Percentiles rank a stretch among this genome's conserved stretches.
Evolutionary conservation across 169 alveolate genomes (phyloP).

Genomic region (Cryptosporidium sp.): DNA sequence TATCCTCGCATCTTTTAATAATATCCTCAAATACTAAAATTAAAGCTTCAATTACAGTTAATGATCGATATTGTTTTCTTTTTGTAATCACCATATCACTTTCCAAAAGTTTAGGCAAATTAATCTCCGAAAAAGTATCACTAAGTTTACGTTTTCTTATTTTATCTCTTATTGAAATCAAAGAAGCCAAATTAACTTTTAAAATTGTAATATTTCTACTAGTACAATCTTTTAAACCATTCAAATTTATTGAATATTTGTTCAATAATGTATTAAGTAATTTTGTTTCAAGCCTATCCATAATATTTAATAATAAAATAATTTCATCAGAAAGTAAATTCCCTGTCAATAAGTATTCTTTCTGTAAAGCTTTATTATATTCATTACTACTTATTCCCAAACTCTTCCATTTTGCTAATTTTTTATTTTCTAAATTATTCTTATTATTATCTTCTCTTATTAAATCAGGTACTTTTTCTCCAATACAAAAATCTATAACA

Average conservation of each 20-base stretch:
- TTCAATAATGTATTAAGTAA: background rate
- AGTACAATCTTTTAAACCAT: background rate
- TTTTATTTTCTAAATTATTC: too few relatives aligned
- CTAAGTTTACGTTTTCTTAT: too few relatives aligned
- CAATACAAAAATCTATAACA: too few relatives aligned
- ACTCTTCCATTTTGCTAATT: background rate
- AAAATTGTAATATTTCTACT: too few relatives aligned
- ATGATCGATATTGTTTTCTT: background rate
- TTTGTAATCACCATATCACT: background rate
- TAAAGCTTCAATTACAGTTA: background rate
- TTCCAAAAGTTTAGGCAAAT: background rate
- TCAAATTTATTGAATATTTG: background rate
- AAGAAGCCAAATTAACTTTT: too few relatives aligned
- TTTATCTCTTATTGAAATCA: too few relatives aligned
- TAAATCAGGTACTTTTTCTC: too few relatives aligned
- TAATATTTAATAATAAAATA: background rate
- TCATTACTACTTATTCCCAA: background rate
- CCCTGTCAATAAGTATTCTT: too few relatives aligned
- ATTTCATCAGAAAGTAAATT: background rate
- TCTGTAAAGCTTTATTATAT: too few relatives aligned
- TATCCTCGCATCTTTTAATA: background rate
- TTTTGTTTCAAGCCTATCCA: background rate
- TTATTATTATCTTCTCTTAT: too few relatives aligned
- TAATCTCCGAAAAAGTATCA: too few relatives aligned
- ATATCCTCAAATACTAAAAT: background rate